Conservation (phyloP, 140 eudicot genomes). For the Stevia rebaudiana region DNA sequence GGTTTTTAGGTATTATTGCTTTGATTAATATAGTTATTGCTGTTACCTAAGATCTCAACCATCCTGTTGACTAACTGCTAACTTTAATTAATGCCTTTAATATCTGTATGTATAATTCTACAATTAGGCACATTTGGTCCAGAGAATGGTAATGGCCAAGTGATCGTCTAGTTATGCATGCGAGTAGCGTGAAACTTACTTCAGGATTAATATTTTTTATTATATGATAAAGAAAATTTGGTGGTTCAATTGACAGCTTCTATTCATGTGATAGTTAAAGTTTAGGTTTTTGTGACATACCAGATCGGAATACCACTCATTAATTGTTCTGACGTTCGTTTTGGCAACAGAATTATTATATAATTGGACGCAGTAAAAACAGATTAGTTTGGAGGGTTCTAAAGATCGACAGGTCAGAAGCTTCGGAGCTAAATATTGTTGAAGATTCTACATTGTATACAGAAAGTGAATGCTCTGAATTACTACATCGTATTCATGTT, state of each 20-base stretch:
- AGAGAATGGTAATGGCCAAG: constrained; percentile 2
- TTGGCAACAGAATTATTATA: constrained; percentile 67
- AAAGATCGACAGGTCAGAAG: constrained; percentile 76
- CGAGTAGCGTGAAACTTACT: not conserved
- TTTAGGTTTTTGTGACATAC: constrained; percentile 1
- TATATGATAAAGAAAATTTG: not conserved
- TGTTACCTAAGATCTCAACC: not conserved
- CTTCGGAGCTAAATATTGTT: constrained; percentile 50
- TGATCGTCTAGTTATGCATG: constrained; percentile 4
- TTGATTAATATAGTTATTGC: not conserved
- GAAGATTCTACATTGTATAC: constrained; percentile 77
- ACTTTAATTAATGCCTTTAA: constrained; percentile 1
- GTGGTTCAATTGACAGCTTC: constrained; percentile 8
- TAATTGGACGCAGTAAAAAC: constrained; percentile 78
- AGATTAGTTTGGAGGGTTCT: constrained; percentile 65
- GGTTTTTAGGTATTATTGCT: not conserved
- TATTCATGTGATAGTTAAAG: constrained; percentile 6
- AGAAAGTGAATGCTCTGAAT: constrained; percentile 53
- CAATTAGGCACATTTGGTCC: not conserved
- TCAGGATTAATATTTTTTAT: not conserved
- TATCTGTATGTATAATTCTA: not conserved
- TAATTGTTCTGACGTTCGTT: constrained; percentile 6
- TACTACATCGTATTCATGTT: constrained; percentile 57
- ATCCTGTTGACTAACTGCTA: not conserved
- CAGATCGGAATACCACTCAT: constrained; percentile 4